Evolutionary conservation across 192 early-diverging fungal species (phyloP), one percentile per base, ranked within the genome.

Genomic region (Coemansia umbellata): DNA sequence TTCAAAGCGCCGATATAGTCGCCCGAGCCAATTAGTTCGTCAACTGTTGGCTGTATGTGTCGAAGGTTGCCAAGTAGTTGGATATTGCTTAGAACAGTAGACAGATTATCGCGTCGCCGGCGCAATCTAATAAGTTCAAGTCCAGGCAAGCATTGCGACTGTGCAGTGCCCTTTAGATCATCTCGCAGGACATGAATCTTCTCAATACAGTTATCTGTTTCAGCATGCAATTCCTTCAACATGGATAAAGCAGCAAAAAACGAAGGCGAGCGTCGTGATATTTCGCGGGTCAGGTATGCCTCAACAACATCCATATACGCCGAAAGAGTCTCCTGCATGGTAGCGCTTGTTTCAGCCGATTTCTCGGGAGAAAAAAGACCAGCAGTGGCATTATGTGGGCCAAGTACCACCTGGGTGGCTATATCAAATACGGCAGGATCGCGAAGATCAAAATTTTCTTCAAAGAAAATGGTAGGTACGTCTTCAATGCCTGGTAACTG

Each of bases 161-260:
- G 53, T 4, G 89, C 81, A 4, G 86, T 72, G 32, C 60, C 55
- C 8, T 73, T 76, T 63, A 99, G 68, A 41, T 87, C 83, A 17
- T 74, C 66, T 10, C 91, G 81, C 41, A 98, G 77, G 0, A 68
- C 79, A 47, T 92, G 77, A 26, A 99, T 98, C 54, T 99, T 85
- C 0, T 78, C 72, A 8, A 99, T 87, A 59, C 95, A 98, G 11
- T 85, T 78, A 37, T 91, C 74, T 0, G 94, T 98, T 58, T 99
- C 94, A 1, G 85, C 81, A 66, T 99, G 91, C 32, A 99, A 73
- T 10, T 87, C 88, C 68, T 98, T 89, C 31, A 99, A 78, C 50
- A 93, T 97, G 6, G 88, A 86, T 8, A 99, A 73, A 0, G 97
- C 95, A 24, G 88, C 85, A 65, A 99, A 99, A 59, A 99, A 99